These are phyloP conservation scores for Pseudogymnoascus sp. DNA, from an alignment of 2,329 filamentous ascomycete species.

Conservation along the genomic window DNA sequence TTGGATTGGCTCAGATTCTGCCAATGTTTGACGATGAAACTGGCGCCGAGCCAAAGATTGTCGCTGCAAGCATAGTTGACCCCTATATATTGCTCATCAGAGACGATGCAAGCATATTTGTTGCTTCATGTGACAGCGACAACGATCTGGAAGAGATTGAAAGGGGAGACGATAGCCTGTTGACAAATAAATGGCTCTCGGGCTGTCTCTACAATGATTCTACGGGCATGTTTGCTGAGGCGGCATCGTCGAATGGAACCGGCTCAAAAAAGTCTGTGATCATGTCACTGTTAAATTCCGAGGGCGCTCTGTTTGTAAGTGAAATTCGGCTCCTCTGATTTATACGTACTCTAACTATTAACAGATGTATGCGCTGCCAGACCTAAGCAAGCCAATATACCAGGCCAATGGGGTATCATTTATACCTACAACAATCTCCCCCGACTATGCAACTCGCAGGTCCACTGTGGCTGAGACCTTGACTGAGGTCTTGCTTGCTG, in stretches of 20 bases:
- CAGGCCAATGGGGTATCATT: constrained; percentile 68
- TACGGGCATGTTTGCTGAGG: constrained; percentile 43
- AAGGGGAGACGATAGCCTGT: constrained; percentile 46
- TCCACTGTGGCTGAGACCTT: constrained; percentile 64
- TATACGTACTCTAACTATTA: constrained; percentile 11
- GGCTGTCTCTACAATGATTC: constrained; percentile 75
- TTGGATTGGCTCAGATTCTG: constrained; percentile 82
- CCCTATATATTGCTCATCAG: constrained; percentile 76
- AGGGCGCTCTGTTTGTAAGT: constrained; percentile 67
- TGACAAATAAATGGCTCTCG: constrained; percentile 65
- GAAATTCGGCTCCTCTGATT: not conserved
- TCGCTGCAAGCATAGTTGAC: constrained; percentile 76
- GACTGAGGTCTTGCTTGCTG: constrained; percentile 71
- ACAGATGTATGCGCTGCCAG: constrained; percentile 67
- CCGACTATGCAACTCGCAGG: constrained; percentile 61
- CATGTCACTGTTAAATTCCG: constrained; percentile 67
- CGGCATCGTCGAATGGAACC: constrained; percentile 2
- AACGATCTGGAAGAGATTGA: constrained; percentile 81
- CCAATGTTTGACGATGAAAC: constrained; percentile 89
- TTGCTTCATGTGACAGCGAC: constrained; percentile 70
- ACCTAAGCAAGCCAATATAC: constrained; percentile 63
- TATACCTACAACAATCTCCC: constrained; percentile 65
- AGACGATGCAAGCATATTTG: constrained; percentile 71
- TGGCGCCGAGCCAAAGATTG: constrained; percentile 67
- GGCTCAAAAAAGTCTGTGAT: constrained; percentile 44